Base-by-base conservation (phyloP, 805 yeast species). In the Hanseniaspora jakobsenii region DNA sequence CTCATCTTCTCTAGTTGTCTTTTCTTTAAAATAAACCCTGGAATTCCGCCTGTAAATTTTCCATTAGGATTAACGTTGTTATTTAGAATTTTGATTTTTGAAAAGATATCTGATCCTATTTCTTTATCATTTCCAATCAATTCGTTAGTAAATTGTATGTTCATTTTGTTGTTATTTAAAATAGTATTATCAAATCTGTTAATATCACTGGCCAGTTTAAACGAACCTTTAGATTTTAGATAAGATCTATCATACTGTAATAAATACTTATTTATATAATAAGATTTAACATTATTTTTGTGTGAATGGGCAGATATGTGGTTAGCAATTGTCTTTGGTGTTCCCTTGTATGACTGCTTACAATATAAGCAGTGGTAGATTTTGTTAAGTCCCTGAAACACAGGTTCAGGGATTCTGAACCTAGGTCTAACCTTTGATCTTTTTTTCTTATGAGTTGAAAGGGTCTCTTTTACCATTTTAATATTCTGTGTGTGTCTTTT, bases 171-270 rank as follows among this genome's bases (percentile, higher is more conserved):
- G 18, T 42, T 42, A 18, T 42, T 42, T 16, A 42, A 16, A 6
- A 35, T 6, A 3, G 39, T 42, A 16, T 42, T 42, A 22, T 42
- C 46, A 35, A 42, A 42, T 35, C 46, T 42, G 21, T 42, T 42
- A 3, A 42, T 18, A 30, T 42, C 46, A 35, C 17, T 35, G 10
- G 29, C 38, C 12, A 42, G 30, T 30, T 42, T 42, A 19, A 42
- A 42, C 21, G 34, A 4, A 12, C 46, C 46, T 22, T 29, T 23
- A 10, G 31, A 10, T 18, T 42, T 42, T 16, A 42, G 16, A 8
- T 35, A 28, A 9, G 39, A 35, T 32, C 46, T 34, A 10, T 42
- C 46, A 18, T 32, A 42, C 13, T 35, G 6, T 10, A 29, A 24
- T 22, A 42, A 27, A 29, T 35, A 42, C n/a, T 35, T 35, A 27